Percentiles rank a stretch among this genome's conserved stretches.
phyloP scores from a whole-genome alignment of 2,329 filamentous ascomycete species.

The Amylocarpus encephaloides region DNA sequence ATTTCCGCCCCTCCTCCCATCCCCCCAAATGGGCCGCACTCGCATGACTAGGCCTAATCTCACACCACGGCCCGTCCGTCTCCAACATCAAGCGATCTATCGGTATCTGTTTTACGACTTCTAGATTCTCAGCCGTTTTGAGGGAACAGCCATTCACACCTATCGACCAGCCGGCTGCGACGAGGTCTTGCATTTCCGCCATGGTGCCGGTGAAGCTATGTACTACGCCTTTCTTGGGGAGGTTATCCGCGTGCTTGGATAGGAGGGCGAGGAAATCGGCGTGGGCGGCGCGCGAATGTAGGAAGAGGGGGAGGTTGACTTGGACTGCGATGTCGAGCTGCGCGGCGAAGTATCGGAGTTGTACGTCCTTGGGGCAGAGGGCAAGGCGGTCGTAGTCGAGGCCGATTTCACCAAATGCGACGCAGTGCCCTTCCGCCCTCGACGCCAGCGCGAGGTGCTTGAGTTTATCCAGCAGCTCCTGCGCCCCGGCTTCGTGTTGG shows the following conservation, averaged over 20 bases:
- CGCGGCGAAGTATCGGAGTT: constrained; percentile 76
- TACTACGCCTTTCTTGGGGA: constrained; percentile 76
- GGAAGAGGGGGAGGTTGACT: constrained; percentile 77
- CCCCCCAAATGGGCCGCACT: constrained; percentile 39
- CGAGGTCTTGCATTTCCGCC: constrained; percentile 76
- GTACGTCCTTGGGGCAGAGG: constrained; percentile 69
- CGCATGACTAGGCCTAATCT: constrained; percentile 84
- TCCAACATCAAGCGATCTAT: constrained; percentile 84
- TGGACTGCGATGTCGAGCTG: constrained; percentile 43
- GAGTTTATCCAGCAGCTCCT: constrained; percentile 52
- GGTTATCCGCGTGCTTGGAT: constrained; percentile 51
- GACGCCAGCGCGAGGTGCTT: constrained; percentile 54
- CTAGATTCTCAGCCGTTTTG: constrained; percentile 88
- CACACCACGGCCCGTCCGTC: constrained; percentile 97
- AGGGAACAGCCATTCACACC: constrained; percentile 96
- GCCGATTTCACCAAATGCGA: constrained; percentile 91
- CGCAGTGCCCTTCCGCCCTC: constrained; percentile 37
- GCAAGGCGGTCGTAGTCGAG: constrained; percentile 92
- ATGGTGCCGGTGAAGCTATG: constrained; percentile 90
- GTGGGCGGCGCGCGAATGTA: constrained; percentile 85
- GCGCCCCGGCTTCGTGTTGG: constrained; percentile 42
- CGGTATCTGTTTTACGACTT: constrained; percentile 72
- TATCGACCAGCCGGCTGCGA: constrained; percentile 77
- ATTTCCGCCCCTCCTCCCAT: constrained; percentile 49
- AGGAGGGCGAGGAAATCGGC: constrained; percentile 75